These are phyloP conservation scores for Phytophthora kernoviae DNA, from an alignment of 352 stramenopile species.

Conservation along the genomic window DNA sequence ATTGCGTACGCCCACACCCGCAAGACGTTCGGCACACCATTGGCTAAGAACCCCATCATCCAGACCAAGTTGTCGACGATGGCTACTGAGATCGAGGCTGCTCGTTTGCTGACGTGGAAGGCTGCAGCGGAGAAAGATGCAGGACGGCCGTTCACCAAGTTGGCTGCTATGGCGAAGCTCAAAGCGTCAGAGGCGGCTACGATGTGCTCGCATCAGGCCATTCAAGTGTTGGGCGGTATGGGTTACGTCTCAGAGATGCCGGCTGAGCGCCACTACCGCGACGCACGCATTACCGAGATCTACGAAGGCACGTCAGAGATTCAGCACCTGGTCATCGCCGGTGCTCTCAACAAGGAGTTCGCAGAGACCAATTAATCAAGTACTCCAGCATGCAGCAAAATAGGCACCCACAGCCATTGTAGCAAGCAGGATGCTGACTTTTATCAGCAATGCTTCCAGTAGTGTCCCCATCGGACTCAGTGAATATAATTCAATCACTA, in stretches of 20 bases:
- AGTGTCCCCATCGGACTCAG: too few species aligned
- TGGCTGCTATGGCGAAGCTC: constrained; percentile 97
- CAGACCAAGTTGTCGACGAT: constrained; percentile 95
- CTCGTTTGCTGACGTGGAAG: constrained; percentile 94
- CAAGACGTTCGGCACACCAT: constrained; percentile 94
- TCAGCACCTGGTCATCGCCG: constrained; percentile 96
- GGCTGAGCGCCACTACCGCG: constrained; percentile 96
- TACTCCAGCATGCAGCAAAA: neutral
- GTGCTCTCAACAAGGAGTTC: constrained; percentile 97
- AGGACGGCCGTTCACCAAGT: constrained; percentile 89
- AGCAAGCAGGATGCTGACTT: constrained; percentile 3
- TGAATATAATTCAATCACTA: too few species aligned
- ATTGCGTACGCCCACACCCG: constrained; percentile 95
- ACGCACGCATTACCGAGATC: constrained; percentile 97
- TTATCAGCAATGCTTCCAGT: too few species aligned
- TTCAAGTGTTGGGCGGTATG: constrained; percentile 96
- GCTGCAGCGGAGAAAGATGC: constrained; percentile 93
- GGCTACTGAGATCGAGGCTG: constrained; percentile 91
- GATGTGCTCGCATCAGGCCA: constrained; percentile 95
- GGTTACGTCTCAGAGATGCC: constrained; percentile 98
- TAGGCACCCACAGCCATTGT: neutral
- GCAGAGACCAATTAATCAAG: constrained; percentile 51
- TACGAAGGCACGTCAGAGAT: constrained; percentile 98
- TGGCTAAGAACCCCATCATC: constrained; percentile 90
- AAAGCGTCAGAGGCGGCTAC: constrained; percentile 95